These are phyloP conservation scores for Sicyos baderoa DNA, from an alignment of 306 rosid genomes.

Conservation along the genomic window DNA sequence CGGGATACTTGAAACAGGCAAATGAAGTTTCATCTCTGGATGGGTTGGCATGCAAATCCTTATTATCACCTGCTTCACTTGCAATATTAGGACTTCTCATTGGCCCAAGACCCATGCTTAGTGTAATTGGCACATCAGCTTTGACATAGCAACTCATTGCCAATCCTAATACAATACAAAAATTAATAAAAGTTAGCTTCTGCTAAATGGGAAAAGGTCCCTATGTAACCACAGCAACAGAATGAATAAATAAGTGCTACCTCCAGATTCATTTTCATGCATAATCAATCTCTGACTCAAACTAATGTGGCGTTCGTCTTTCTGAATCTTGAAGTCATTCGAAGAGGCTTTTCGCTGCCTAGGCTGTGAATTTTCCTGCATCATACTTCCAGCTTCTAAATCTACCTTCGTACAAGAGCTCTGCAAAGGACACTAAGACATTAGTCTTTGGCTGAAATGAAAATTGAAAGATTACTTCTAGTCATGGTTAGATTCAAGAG, in stretches of 20 bases:
- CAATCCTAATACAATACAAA: conserved; percentile 33
- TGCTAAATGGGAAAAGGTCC: conserved; percentile 15
- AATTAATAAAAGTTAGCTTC: conserved; percentile 25
- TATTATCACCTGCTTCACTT: conserved; percentile 50
- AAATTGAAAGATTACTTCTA: conserved; percentile 28
- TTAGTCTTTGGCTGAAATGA: conserved; percentile 24
- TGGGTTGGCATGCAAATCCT: conserved; percentile 38
- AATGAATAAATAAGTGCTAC: conserved; percentile 31
- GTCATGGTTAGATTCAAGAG: neutral
- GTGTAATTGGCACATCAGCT: conserved; percentile 32
- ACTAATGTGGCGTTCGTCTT: conserved; percentile 32
- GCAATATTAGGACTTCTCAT: conserved; percentile 33
- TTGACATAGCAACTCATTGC: conserved; percentile 27
- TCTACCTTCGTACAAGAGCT: conserved; percentile 92
- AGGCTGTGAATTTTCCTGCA: conserved; percentile 40
- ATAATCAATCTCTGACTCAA: conserved; percentile 29
- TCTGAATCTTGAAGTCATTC: conserved; percentile 36
- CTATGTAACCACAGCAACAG: conserved; percentile 15
- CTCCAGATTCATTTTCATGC: conserved; percentile 42
- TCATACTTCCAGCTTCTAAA: conserved; percentile 59
- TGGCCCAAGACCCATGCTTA: conserved; percentile 36
- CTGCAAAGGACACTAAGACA: conserved; percentile 52
- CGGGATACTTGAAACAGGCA: conserved; percentile 38
- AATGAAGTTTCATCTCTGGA: conserved; percentile 61
- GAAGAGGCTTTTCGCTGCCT: conserved; percentile 34